Conservation (phyloP, 306 rosid species). For the Quercus ilex region DNA sequence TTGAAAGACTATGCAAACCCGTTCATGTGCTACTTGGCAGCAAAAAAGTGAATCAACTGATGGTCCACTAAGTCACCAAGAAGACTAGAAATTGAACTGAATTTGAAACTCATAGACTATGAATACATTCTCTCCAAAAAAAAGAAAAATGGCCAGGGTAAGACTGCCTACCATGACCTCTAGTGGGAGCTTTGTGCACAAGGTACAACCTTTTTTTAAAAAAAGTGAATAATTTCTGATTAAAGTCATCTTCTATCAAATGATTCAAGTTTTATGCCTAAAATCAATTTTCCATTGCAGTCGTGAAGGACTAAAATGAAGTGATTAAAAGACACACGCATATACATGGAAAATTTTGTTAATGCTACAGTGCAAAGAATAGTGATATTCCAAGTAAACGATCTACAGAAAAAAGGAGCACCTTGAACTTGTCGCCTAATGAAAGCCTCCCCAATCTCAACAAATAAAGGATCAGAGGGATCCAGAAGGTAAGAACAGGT, state of each 20-base stretch:
- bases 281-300: not conserved
- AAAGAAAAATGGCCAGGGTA: too few species aligned
- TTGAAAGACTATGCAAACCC: not conserved
- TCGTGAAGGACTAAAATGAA: not conserved
- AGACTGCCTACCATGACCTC: too few species aligned
- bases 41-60: too few species aligned
- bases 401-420: slow-evolving; percentile 22
- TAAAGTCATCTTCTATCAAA: too few species aligned
- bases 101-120: too few species aligned
- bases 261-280: too few species aligned
- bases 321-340: not conserved
- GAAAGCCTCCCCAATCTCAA: slow-evolving; percentile 83
- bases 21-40: not conserved
- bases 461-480: slow-evolving; percentile 91
- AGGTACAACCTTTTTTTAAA: too few species aligned
- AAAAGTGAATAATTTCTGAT: too few species aligned
- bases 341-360: not conserved
- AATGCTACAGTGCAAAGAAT: not conserved
- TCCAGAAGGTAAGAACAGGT: slow-evolving; percentile 96
- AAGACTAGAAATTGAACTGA: too few species aligned
- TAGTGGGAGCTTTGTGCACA: too few species aligned
- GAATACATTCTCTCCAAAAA: too few species aligned
- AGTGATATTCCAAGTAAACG: not conserved
- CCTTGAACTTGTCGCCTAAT: slow-evolving; percentile 76
- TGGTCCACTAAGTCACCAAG: too few species aligned